Evolutionary conservation across 2,329 filamentous ascomycete species (phyloP), one percentile per base, ranked within the genome.

Genomic region (Colletotrichum sp.): DNA sequence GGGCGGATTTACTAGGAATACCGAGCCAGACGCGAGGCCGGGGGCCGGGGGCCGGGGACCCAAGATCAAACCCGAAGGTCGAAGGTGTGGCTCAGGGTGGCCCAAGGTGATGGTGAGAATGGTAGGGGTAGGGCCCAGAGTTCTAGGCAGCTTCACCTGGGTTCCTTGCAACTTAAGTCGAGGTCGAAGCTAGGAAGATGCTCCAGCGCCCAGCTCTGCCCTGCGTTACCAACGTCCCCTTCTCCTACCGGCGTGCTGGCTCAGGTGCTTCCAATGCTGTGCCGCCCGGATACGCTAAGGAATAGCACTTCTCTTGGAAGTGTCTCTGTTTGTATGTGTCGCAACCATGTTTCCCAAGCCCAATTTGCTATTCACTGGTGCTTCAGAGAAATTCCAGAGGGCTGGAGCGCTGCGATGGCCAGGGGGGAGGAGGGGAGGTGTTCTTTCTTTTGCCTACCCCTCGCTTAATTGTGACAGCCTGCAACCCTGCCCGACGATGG

Each of bases 1-100:
- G 71, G 65, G 65, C 74, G 71, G 66, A 71, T 70, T 77, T 77
- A 57, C 75, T 49, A 77, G 75, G 66, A 77, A 67, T 62, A 67
- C 72, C 71, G 75, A 77, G 71, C 65, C 49, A 75, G 68, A 77
- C 34, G 63, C 73, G 73, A 73, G 70, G 32, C 72, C 26, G 55
- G 70, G 69, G 64, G 26, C 30, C 32, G 18, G 44, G 44, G 39
- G 3, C 32, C 65, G 34, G 55, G 57, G 21, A 12, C 28, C 72
- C 24, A 52, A 44, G 68, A n/a, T 44, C 55, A 65, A 30, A 30
- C 32, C 32, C 18, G n/a, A 59, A 21, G 30, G 24, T 66, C n/a
- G 28, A 70, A 73, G 57, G 55, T 28, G 59, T 39, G 32, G 44
- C 18, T 34, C 52, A 70, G 39, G 57, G 15, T 66, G 63, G 24